phyloP scores from a whole-genome alignment of 306 rosid species.

The Vigna radiata region DNA sequence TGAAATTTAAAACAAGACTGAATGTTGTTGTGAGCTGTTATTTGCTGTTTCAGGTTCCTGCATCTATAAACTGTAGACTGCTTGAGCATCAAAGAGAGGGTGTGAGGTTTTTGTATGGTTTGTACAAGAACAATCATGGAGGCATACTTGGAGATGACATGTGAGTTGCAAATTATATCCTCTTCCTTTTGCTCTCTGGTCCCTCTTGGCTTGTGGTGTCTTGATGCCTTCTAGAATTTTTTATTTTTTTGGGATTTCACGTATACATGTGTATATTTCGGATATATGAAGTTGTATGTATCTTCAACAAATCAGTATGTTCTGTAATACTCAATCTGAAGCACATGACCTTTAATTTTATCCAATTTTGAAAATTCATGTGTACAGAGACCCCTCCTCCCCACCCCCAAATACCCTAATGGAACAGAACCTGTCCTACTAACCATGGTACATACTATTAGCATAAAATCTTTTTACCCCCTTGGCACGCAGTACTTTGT shows the following conservation, averaged over 20 bases:
- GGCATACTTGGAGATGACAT: conserved; percentile 99
- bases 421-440: conserved; percentile 20
- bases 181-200: background rate
- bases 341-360: background rate
- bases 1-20: conserved; percentile 32
- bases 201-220: background rate
- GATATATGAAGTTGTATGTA: background rate
- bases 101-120: conserved; percentile 72
- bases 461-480: conserved; percentile 10
- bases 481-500: background rate
- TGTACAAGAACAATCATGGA: conserved; percentile 87
- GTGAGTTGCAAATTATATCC: conserved; percentile 49
- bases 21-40: conserved; percentile 23
- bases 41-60: conserved; percentile 72
- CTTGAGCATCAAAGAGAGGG: conserved; percentile 93
- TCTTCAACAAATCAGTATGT: background rate
- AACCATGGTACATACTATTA: background rate
- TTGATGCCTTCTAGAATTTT: conserved; percentile 1
- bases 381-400: background rate
- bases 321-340: conserved; percentile 17
- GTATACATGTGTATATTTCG: background rate
- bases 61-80: conserved; percentile 89
- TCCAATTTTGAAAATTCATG: conserved; percentile 24
- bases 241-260: background rate
- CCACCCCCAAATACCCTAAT: background rate